Percentiles rank a stretch among this genome's conserved stretches.
Conservation (phyloP, 1,284 basidiomycete species). For the Paramarasmius palmivorus region DNA sequence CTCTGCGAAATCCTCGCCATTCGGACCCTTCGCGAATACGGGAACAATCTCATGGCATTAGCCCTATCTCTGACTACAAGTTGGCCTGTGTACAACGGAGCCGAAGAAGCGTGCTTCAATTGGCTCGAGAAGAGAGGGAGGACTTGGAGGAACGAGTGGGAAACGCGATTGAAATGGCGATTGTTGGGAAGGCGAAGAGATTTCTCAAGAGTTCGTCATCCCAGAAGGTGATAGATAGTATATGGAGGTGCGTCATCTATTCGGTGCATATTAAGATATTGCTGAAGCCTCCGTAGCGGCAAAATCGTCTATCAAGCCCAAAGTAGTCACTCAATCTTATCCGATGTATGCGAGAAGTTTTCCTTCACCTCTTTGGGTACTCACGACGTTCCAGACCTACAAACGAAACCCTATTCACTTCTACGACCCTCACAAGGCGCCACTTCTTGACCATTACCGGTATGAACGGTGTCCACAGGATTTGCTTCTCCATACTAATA, state of each 20-base stretch:
- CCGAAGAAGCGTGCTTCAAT: conserved; percentile 64
- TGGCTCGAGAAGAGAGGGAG: conserved; percentile 71
- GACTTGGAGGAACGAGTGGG: conserved; percentile 79
- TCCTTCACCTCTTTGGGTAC: not conserved
- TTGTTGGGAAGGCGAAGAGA: conserved; percentile 79
- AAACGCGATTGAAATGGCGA: conserved; percentile 91
- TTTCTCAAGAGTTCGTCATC: conserved; percentile 88
- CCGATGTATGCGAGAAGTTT: conserved; percentile 63
- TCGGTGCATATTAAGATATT: not conserved
- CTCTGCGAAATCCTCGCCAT: conserved; percentile 91
- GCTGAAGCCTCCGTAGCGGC: conserved; percentile 47
- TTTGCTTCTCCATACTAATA: conserved; percentile 4
- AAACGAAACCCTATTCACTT: conserved; percentile 91
- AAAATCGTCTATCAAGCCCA: conserved; percentile 89
- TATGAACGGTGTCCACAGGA: conserved; percentile 28
- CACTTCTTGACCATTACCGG: conserved; percentile 92
- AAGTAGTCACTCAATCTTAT: conserved; percentile 83
- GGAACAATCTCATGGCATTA: conserved; percentile 74
- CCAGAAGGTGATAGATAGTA: conserved; percentile 84
- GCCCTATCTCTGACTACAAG: conserved; percentile 82
- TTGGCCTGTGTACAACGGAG: conserved; percentile 87
- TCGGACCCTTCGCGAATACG: conserved; percentile 77
- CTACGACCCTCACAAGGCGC: conserved; percentile 92
- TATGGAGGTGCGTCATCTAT: conserved; percentile 56
- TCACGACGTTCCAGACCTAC: conserved; percentile 66